Evolutionary conservation across 2,329 filamentous ascomycete genomes (phyloP), one percentile per base, ranked within the genome.

Genomic region (Incumbomyces lentus): DNA sequence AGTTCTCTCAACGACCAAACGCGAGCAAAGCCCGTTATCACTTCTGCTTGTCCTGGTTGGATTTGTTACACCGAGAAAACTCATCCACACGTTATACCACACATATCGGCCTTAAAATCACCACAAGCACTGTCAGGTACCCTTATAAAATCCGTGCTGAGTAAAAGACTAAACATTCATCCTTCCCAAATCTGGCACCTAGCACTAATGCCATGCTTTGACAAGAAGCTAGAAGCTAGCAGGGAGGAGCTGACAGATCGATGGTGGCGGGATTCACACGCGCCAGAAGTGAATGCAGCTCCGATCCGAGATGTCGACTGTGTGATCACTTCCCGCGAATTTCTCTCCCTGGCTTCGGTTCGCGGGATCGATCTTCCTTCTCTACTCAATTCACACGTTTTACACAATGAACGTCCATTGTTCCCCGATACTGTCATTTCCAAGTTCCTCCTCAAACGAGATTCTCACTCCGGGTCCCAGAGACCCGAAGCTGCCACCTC

Each of bases 31-130:
- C 70, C 69, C 17, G 63, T 72, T 19, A 74, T 98, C 36, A 87
- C 89, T 7, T 89, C 89, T 2, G 87, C 87, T 16, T 98, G 92
- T 63, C 92, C 92, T 1, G 92, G 92, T 6, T 98, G 93, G 89
- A 90, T 98, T 47, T 98, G 92, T 68, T 98, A 98, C 60, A 90
- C 90, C 19, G 92, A 98, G 64, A 96, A 98, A 69, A 96, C 90
- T 46, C 92, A 98, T 60, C 88, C 92, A 1, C 83, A 95, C 60
- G 81, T 96, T 46, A 74, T 98, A 41, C 87, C 88, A 22, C 88
- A 98, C 64, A 73, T 98, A 45, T 95, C 89, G 48, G 79, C 79
- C 41, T 74, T 96, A 52, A 98, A 96, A 64, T 95, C 89, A 4
- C 90, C 92, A 12, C 92, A 98, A 65, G 90, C 92, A 19, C 68